Evolutionary conservation across 495 filamentous ascomycete species (phyloP), one percentile per base, ranked within the genome.

Genomic region (Aspergillus haitiensis): DNA sequence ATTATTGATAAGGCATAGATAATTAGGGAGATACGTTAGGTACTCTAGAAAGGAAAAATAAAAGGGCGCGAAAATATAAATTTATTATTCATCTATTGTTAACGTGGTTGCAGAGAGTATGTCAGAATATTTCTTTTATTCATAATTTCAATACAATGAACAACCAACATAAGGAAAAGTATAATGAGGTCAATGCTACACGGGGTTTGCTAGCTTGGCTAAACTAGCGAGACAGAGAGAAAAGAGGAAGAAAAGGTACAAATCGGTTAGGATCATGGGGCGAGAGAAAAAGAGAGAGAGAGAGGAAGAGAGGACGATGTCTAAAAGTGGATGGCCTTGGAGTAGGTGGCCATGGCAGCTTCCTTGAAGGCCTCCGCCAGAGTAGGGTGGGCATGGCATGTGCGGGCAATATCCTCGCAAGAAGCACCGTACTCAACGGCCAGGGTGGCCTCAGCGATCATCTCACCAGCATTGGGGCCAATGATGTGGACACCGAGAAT

Each of bases 281-380:
- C 67, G 35, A 9, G n/a, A 67, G 61, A 64, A 52, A 62, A 64
- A 58, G 56, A 48, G 52, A 59, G 58, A 58, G 45, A 27, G 21
- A 27, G 1, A 27, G 21, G 3, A 3, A 27, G 21, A 27, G 21
- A 27, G 21, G 21, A 27, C 1, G 21, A 27, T 27, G 49, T 72
- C 79, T 91, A 98, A 77, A 88, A 96, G 81, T 98, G 94, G 73
- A 98, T 96, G 58, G 94, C 86, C 82, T 97, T 98, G 64, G 85
- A 86, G 82, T 96, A 93, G 52, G 93, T 96, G 61, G 91, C 91
- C 94, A 98, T 98, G 57, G 94, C 94, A 64, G 94, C 94, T 86
- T 98, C 94, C 84, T 98, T 98, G 82, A 98, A 97, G 46, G 94
- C 94, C 82, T 98, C 94, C 13, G 93, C 85, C 56, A 97, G 83